Evolutionary conservation across 805 yeast species (phyloP).

Genomic region (Cyberlindnera meyerae): DNA sequence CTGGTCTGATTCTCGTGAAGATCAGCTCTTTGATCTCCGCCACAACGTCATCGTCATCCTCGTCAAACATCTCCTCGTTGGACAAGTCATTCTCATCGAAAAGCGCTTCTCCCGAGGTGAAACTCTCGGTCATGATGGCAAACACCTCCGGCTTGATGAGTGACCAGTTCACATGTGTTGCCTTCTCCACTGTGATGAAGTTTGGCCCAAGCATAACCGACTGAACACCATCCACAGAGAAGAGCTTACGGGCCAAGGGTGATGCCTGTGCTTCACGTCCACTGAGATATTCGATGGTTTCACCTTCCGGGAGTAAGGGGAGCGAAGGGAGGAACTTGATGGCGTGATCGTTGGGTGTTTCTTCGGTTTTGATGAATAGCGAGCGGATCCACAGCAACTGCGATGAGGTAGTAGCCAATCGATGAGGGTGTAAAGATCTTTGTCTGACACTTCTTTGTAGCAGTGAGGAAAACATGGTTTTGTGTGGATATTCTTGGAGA

Average conservation of each 20-base stretch:
- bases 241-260: constrained; percentile 72
- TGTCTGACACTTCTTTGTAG: constrained; percentile 4
- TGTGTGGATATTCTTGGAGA: too few relatives aligned
- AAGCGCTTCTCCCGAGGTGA: constrained; percentile 45
- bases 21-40: constrained; percentile 65
- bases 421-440: not conserved
- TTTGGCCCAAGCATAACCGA: constrained; percentile 78
- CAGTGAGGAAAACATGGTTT: constrained; percentile 3
- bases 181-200: constrained; percentile 78
- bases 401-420: constrained; percentile 10
- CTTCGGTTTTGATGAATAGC: constrained; percentile 72
- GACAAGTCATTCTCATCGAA: constrained; percentile 31
- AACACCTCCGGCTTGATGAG: constrained; percentile 64
- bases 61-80: constrained; percentile 41
- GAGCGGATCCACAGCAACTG: constrained; percentile 13
- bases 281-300: constrained; percentile 65
- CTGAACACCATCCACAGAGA: constrained; percentile 69
- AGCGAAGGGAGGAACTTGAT: constrained; percentile 77
- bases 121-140: constrained; percentile 25
- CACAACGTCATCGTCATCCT: constrained; percentile 63
- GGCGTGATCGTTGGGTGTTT: constrained; percentile 85
- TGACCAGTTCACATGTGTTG: constrained; percentile 45
- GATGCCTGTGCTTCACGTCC: constrained; percentile 74
- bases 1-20: constrained; percentile 67
- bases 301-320: constrained; percentile 56